Evolutionary conservation across 1,139 yeast species (phyloP).

Genomic region (Saccharomyces uvarum): DNA sequence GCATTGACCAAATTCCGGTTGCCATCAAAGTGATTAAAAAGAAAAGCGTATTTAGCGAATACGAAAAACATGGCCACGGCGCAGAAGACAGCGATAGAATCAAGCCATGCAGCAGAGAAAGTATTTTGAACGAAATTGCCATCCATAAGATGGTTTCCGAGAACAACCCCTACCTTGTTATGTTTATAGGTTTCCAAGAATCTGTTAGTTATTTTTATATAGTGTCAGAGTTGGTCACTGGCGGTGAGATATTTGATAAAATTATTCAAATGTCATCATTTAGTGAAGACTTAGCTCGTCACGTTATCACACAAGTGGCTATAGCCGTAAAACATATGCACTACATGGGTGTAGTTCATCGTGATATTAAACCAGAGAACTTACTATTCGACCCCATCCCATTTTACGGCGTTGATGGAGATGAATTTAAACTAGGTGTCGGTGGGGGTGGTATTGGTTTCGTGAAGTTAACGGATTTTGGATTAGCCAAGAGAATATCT

Average conservation of each 20-base stretch:
- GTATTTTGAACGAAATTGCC: slow-evolving; percentile 64
- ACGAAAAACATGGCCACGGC: slow-evolving; percentile 35
- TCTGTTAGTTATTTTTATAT: slow-evolving; percentile 63
- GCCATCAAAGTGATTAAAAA: slow-evolving; percentile 80
- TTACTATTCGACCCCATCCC: slow-evolving; percentile 67
- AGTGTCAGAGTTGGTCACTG: slow-evolving; percentile 75
- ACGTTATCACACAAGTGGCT: slow-evolving; percentile 78
- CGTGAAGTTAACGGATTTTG: slow-evolving; percentile 87
- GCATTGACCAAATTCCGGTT: slow-evolving; percentile 25
- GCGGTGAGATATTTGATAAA: slow-evolving; percentile 93
- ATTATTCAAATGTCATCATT: slow-evolving; percentile 87
- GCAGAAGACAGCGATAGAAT: slow-evolving; percentile 5
- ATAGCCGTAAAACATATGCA: slow-evolving; percentile 77
- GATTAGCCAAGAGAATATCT: slow-evolving; percentile 74
- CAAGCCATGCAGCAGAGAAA: slow-evolving; percentile 13
- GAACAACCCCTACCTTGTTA: slow-evolving; percentile 51
- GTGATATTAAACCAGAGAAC: slow-evolving; percentile 95
- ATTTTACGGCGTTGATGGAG: slow-evolving; percentile 68
- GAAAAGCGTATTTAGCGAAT: slow-evolving; percentile 5
- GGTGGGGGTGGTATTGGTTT: slow-evolving; percentile 90
- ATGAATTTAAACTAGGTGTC: slow-evolving; percentile 69
- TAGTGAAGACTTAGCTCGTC: slow-evolving; percentile 76
- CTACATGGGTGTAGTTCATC: slow-evolving; percentile 78
- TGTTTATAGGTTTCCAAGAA: slow-evolving; percentile 60
- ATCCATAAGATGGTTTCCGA: slow-evolving; percentile 33